Percentiles rank a stretch among this genome's conserved stretches.
Evolutionary conservation across 495 filamentous ascomycete genomes (phyloP).

Genomic region (Talaromyces nanjingensis): DNA sequence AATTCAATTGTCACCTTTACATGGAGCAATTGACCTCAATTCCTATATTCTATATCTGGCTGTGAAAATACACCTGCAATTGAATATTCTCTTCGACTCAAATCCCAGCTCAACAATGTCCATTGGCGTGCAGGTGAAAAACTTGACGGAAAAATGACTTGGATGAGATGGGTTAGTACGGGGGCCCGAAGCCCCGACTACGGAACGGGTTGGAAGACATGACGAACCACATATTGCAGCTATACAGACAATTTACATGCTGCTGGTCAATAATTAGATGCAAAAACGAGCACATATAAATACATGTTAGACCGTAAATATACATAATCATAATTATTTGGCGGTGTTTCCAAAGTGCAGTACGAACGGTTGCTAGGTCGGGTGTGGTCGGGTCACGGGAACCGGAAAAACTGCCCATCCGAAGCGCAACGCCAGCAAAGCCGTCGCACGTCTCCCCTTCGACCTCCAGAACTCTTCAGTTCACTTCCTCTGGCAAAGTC

Average conservation of each 20-base stretch:
- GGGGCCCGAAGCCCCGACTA: not conserved
- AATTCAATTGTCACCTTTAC: not conserved
- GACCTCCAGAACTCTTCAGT: slow-evolving; percentile 13
- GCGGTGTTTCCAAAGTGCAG: not conserved
- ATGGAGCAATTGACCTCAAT: not conserved
- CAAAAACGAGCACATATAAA: not conserved
- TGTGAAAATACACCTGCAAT: too few species aligned
- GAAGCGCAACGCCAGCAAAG: slow-evolving; percentile 2
- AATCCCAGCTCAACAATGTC: too few species aligned
- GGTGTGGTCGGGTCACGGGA: slow-evolving; percentile 10
- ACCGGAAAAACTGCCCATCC: not conserved
- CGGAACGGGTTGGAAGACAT: not conserved
- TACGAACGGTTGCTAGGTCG: not conserved
- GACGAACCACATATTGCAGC: not conserved
- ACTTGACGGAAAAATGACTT: not conserved
- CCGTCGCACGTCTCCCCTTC: slow-evolving; percentile 14
- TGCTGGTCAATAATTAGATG: too few species aligned
- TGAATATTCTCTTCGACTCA: too few species aligned
- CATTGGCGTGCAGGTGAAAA: not conserved
- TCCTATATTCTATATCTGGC: not conserved
- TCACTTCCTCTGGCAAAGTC: slow-evolving; percentile 13
- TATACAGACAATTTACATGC: too few species aligned
- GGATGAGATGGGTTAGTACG: slow-evolving; percentile 2
- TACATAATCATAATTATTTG: not conserved
- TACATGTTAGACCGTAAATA: not conserved